These are phyloP conservation scores for Salvia splendens DNA, from an alignment of 257 asterid genomes.

Conservation along the genomic window DNA sequence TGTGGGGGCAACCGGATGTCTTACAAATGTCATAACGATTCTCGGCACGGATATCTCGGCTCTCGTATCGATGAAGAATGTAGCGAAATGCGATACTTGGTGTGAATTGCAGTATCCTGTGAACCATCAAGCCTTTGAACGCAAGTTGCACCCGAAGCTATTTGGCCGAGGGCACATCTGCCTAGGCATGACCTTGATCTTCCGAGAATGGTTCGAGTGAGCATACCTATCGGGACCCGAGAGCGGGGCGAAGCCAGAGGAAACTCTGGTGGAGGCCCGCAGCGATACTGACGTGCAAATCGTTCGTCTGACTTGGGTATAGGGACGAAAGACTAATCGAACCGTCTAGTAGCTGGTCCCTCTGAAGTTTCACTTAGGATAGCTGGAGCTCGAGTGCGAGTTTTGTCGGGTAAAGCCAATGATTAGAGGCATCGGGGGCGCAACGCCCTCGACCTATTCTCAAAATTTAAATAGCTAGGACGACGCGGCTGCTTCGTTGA, in stretches of 20 bases:
- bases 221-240: slow-evolving; percentile 6
- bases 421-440: slow-evolving; percentile 26
- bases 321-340: too few species aligned
- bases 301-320: too few species aligned
- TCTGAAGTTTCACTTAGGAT: too few species aligned
- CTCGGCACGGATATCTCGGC: slow-evolving; percentile 50
- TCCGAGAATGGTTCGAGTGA: slow-evolving; percentile 16
- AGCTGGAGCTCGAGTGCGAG: neutral
- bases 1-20: too few species aligned
- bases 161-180: slow-evolving; percentile 14
- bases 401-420: slow-evolving; percentile 19
- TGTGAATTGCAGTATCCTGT: slow-evolving; percentile 65
- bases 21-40: slow-evolving; percentile 32
- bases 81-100: slow-evolving; percentile 54
- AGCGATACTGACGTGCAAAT: slow-evolving; percentile 31
- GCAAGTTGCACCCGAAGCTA: slow-evolving; percentile 57
- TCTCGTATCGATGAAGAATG: slow-evolving; percentile 54
- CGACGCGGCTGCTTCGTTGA: too few species aligned
- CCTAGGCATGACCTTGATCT: neutral
- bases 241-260: slow-evolving; percentile 70
- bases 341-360: too few species aligned
- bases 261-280: slow-evolving; percentile 67
- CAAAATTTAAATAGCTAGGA: neutral
- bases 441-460: slow-evolving; percentile 17
- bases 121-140: slow-evolving; percentile 64